Base-by-base conservation (phyloP, 495 filamentous ascomycete species). In the Tuber melanosporum region DNA sequence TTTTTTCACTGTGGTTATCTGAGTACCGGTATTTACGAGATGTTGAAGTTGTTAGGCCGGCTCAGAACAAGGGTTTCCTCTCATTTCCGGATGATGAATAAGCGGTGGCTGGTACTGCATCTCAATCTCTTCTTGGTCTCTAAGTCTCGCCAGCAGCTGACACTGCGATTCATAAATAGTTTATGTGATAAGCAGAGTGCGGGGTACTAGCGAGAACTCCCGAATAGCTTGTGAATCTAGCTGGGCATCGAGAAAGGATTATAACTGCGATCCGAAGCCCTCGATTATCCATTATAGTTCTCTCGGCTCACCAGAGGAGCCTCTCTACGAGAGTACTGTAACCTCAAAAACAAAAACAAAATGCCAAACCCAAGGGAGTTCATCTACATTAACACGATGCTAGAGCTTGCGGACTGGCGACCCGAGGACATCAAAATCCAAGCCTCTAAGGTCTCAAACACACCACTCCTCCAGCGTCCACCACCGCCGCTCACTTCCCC, bases 371-470 rank as follows among this genome's bases (percentile, higher is more conserved):
- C 22, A 15, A 15, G 9, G 32, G 73, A 82, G 42, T 82, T 82
- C 66, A 45, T 82, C 36, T 73, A 82, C 74, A 75, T 82, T 26
- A 44, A 71, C 66, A 83, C 74, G 75, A 83, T 79, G 84, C 84
- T 85, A 39, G 82, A 87, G 74, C 75, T 87, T 3, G 82, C 83
- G 19, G 49, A 71, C 69, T 86, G 85, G 86, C 80, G 72, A 10
- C 73, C 83, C 10, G 78, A 82, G 75, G 57, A 62, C 7, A 57
- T 80, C 14, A 78, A 82, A n/a, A 47, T 82, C 44, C 85, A 86
- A 79, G 76, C 82, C 10, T 26, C 84, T 3, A 84, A 87, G 76
- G 78, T 83, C 76, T 77, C 86, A 36, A 87, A 87, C 71, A 86
- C 83, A 12, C 85, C 86, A 9, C 82, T 87, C 9, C 41, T 84